phyloP scores from a whole-genome alignment of 805 yeast genomes.

The Sungouiozyma ichnusensis region DNA sequence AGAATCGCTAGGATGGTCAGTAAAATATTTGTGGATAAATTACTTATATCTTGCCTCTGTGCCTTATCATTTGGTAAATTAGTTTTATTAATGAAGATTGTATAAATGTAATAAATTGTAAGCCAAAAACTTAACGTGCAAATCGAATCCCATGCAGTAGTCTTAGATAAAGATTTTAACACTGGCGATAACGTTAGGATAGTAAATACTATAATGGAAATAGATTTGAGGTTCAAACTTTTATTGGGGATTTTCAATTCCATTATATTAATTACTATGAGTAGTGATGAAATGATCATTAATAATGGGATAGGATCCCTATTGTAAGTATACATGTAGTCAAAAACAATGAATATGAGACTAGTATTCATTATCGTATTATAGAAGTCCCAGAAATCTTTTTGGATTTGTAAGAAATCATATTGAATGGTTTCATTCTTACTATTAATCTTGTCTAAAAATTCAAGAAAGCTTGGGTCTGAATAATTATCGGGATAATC shows the following conservation, averaged over 20 bases:
- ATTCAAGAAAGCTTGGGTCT: constrained; percentile 56
- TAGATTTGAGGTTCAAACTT: constrained; percentile 41
- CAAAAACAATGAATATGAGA: constrained; percentile 56
- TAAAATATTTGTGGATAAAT: constrained; percentile 70
- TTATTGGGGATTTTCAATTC: neutral
- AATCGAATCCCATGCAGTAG: constrained; percentile 87
- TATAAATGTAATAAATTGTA: constrained; percentile 48
- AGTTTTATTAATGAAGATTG: constrained; percentile 8
- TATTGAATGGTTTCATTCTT: constrained; percentile 7
- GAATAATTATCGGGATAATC: constrained; percentile 90
- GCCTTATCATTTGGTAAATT: constrained; percentile 2
- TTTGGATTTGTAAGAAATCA: constrained; percentile 13
- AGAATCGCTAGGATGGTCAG: constrained; percentile 79
- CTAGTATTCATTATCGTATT: constrained; percentile 43
- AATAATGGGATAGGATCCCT: constrained; percentile 15
- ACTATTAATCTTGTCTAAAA: constrained; percentile 9
- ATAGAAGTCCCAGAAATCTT: constrained; percentile 20
- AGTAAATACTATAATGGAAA: constrained; percentile 56
- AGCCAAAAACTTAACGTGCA: constrained; percentile 87
- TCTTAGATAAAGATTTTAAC: constrained; percentile 72
- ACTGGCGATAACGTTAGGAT: constrained; percentile 81
- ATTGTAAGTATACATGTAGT: constrained; percentile 16
- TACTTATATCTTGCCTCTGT: constrained; percentile 20
- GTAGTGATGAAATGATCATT: constrained; percentile 1
- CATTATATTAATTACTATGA: neutral